phyloP scores from a whole-genome alignment of 768 basidiomycete species.

The Auriscalpium microsporum region DNA sequence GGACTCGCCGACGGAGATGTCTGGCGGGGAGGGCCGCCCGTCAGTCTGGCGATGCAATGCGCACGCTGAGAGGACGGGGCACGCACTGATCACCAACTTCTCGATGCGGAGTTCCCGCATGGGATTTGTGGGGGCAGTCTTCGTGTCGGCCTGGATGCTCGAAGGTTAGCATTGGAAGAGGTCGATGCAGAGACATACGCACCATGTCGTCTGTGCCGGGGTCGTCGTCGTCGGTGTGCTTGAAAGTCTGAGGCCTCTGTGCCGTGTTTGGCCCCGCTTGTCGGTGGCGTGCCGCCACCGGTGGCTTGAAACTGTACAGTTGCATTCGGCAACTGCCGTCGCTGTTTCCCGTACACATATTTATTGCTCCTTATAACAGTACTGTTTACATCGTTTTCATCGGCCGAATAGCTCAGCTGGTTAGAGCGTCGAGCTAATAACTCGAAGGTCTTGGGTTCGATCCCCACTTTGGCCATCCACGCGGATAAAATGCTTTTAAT shows the following conservation, averaged over 20 bases:
- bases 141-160: slow-evolving; percentile 65
- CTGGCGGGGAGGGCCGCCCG: slow-evolving; percentile 29
- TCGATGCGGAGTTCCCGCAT: slow-evolving; percentile 97
- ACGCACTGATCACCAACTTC: slow-evolving; percentile 99
- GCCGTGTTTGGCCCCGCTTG: not conserved
- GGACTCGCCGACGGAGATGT: slow-evolving; percentile 99
- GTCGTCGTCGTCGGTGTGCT: not conserved
- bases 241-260: not conserved
- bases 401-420: slow-evolving; percentile 68
- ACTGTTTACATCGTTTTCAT: too few relatives aligned
- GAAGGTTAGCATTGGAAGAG: not conserved
- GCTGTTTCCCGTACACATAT: not conserved
- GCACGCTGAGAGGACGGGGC: slow-evolving; percentile 4
- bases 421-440: slow-evolving; percentile 89
- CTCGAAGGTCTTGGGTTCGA: slow-evolving; percentile 21
- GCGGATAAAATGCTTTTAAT: too few relatives aligned
- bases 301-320: slow-evolving; percentile 4
- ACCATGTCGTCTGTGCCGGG: slow-evolving; percentile 4
- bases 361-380: too few relatives aligned
- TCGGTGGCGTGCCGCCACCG: not conserved
- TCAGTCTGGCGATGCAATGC: slow-evolving; percentile 1
- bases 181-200: not conserved
- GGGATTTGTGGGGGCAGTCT: slow-evolving; percentile 82
- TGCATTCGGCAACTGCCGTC: not conserved
- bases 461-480: slow-evolving; percentile 20